Conservation (phyloP, 2,329 filamentous ascomycete species). For the Fusarium tanahbumbuense region DNA sequence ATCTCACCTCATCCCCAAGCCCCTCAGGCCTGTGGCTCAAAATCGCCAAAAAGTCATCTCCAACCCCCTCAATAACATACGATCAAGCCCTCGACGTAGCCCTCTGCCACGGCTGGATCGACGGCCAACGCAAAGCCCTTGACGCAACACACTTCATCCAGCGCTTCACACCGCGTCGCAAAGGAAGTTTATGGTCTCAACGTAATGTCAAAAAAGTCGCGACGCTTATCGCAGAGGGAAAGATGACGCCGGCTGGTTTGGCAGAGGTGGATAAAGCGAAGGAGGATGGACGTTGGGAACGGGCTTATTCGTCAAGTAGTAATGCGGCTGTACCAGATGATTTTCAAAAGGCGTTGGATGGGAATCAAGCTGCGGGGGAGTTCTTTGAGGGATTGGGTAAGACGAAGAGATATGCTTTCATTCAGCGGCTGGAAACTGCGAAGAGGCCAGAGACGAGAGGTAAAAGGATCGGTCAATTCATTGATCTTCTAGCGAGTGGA, state of each 20-base stretch:
- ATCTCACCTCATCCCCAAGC: slow-evolving; percentile 28
- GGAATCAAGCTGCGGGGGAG: slow-evolving; percentile 49
- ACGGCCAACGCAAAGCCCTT: slow-evolving; percentile 61
- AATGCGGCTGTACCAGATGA: slow-evolving; percentile 61
- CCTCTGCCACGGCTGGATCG: slow-evolving; percentile 73
- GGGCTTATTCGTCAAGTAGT: slow-evolving; percentile 65
- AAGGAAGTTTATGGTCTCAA: slow-evolving; percentile 68
- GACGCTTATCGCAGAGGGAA: slow-evolving; percentile 56
- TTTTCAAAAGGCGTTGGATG: slow-evolving; percentile 58
- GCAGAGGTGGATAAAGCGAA: slow-evolving; percentile 66
- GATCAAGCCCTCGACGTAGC: slow-evolving; percentile 66
- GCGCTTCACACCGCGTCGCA: slow-evolving; percentile 68
- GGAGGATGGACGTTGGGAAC: slow-evolving; percentile 68
- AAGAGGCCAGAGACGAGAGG: slow-evolving; percentile 52
- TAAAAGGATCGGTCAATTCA: slow-evolving; percentile 56
- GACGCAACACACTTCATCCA: slow-evolving; percentile 64
- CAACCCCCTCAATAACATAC: slow-evolving; percentile 59
- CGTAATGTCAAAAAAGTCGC: slow-evolving; percentile 67
- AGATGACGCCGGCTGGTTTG: slow-evolving; percentile 62
- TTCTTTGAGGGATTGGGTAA: slow-evolving; percentile 59
- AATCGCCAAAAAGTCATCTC: slow-evolving; percentile 60
- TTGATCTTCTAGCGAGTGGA: slow-evolving; percentile 52
- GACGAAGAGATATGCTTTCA: slow-evolving; percentile 59
- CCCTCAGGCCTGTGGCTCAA: slow-evolving; percentile 59
- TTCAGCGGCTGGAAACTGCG: slow-evolving; percentile 59